Conservation (phyloP, 78 protist species). For the Monocercomonoides exilis region DNA sequence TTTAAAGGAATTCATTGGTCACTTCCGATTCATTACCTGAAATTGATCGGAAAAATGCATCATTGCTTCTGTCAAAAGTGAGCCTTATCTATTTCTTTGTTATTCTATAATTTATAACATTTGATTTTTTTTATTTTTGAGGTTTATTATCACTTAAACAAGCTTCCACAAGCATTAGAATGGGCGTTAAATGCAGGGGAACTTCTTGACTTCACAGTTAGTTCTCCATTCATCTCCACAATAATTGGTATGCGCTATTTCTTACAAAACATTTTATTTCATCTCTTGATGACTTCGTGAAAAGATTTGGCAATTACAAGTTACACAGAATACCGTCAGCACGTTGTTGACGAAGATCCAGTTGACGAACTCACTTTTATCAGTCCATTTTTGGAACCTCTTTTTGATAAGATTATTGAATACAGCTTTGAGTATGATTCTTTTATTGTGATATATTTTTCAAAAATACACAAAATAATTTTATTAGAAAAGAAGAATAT, state of each 20-base stretch:
- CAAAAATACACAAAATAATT: too few species aligned
- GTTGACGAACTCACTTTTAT: conserved; percentile 49
- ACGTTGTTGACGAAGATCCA: not conserved
- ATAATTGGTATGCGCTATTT: not conserved
- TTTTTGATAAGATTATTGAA: conserved; percentile 35
- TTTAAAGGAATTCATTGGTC: not conserved
- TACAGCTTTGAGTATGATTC: conserved; percentile 17
- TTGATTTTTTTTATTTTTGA: not conserved
- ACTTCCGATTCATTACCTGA: not conserved
- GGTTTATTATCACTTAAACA: conserved; percentile 85
- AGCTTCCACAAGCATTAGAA: conserved; percentile 53
- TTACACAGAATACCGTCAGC: not conserved
- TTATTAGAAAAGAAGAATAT: conserved; percentile 15
- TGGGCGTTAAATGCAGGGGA: conserved; percentile 79
- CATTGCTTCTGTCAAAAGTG: not conserved
- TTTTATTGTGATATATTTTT: not conserved
- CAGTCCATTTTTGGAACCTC: conserved; percentile 56
- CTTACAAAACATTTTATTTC: not conserved
- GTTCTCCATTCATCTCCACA: conserved; percentile 57
- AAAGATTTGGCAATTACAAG: not conserved
- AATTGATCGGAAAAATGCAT: not conserved
- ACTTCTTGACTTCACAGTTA: conserved; percentile 55
- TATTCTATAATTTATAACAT: not conserved
- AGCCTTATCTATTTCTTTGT: not conserved
- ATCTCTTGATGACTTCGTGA: not conserved